Evolutionary conservation across 257 asterid species (phyloP).

Genomic region (Osmanthus fragrans): DNA sequence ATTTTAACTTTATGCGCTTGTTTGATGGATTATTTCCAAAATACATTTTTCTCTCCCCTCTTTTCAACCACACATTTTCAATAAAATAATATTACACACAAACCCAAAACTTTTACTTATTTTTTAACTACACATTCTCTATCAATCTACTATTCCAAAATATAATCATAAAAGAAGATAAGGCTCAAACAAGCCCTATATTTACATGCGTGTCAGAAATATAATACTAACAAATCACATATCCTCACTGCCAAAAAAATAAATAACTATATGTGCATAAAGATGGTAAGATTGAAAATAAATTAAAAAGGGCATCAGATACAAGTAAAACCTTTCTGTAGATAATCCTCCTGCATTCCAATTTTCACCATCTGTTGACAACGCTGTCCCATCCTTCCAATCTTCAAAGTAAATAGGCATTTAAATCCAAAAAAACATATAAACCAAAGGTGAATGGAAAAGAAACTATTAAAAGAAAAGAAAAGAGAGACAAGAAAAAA

Average conservation of each 20-base stretch:
- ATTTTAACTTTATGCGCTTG: no score
- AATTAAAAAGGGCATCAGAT: slow-evolving; percentile 15
- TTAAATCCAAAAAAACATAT: slow-evolving; percentile 21
- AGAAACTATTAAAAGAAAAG: neutral
- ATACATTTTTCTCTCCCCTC: no score
- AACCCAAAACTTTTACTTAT: no score
- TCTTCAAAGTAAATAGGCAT: slow-evolving; percentile 36
- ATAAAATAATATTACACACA: no score
- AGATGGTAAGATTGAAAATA: neutral
- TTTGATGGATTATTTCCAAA: no score
- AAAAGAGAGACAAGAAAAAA: neutral
- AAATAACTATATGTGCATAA: neutral
- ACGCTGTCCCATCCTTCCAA: slow-evolving; percentile 62
- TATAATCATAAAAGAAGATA: no score
- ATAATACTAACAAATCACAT: neutral
- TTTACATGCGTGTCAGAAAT: neutral
- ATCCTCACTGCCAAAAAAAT: neutral
- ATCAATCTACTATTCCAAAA: no score
- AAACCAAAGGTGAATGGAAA: neutral
- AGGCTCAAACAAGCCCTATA: no score
- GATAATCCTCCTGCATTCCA: slow-evolving; percentile 63
- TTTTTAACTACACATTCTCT: no score
- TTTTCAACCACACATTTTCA: no score
- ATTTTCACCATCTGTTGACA: slow-evolving; percentile 42
- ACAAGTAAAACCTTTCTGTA: slow-evolving; percentile 47